Conservation (phyloP, 345 rosid genomes). For the Gynandropsis gynandra region DNA sequence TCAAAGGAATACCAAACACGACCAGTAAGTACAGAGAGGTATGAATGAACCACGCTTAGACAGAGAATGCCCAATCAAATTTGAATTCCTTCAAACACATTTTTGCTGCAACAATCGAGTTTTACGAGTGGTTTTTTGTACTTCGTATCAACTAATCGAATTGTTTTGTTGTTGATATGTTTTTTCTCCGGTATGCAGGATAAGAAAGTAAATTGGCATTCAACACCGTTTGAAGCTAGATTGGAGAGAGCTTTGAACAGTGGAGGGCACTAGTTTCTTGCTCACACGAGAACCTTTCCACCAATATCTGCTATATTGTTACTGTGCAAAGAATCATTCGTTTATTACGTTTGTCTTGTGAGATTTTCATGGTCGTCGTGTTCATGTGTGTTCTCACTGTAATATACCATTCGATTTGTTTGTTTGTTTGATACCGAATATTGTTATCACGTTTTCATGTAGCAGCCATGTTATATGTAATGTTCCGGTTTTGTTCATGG, state of each 20-base stretch:
- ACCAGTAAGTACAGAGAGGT: conserved; percentile 96
- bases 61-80: background rate
- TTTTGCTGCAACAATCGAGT: background rate
- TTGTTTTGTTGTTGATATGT: conserved; percentile 37
- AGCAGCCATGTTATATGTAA: too few species aligned
- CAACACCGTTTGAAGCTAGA: conserved; percentile 89
- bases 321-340: background rate
- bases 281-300: conserved; percentile 8
- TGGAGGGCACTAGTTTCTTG: conserved; percentile 18
- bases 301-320: conserved; percentile 8
- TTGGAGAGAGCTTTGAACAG: conserved; percentile 83
- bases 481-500: too few species aligned
- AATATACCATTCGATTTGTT: background rate
- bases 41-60: conserved; percentile 11
- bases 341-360: background rate
- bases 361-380: background rate
- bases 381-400: background rate
- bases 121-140: background rate
- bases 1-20: conserved; percentile 85
- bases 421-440: background rate
- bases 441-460: too few species aligned
- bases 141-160: background rate
- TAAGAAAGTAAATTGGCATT: conserved; percentile 77
- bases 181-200: conserved; percentile 56
- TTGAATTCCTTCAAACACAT: background rate